These are phyloP conservation scores for Hydnum rufescens DNA, from an alignment of 768 basidiomycete genomes.

Conservation along the genomic window DNA sequence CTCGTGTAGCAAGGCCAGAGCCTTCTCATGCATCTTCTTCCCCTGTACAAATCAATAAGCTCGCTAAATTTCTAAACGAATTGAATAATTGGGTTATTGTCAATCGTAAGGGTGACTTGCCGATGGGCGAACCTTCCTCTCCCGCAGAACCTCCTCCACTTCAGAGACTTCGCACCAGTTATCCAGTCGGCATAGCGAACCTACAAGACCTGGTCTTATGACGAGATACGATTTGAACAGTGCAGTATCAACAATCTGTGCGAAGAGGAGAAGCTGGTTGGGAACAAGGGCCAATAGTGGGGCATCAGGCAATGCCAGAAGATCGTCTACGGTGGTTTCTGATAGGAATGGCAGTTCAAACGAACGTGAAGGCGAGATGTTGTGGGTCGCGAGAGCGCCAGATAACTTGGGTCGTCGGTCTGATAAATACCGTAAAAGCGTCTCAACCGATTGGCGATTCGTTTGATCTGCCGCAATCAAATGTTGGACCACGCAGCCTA, in stretches of 20 bases:
- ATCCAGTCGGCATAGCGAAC: constrained; percentile 68
- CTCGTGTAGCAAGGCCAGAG: constrained; percentile 68
- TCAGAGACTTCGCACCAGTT: constrained; percentile 97
- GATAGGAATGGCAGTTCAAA: constrained; percentile 51
- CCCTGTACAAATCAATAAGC: constrained; percentile 82
- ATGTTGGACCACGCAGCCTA: too few relatives aligned
- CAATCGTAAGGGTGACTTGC: not conserved
- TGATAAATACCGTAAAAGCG: constrained; percentile 68
- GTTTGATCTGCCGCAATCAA: constrained; percentile 16
- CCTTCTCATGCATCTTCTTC: constrained; percentile 88
- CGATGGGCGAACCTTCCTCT: constrained; percentile 42
- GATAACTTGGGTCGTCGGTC: constrained; percentile 76
- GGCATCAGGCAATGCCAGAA: constrained; percentile 59
- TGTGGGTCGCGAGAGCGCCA: constrained; percentile 50
- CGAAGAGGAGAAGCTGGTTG: constrained; percentile 69
- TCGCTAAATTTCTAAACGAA: constrained; percentile 65
- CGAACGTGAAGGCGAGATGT: constrained; percentile 48
- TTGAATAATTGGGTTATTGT: too few relatives aligned
- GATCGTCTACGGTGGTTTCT: constrained; percentile 47
- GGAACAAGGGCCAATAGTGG: constrained; percentile 54
- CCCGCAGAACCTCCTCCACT: constrained; percentile 70
- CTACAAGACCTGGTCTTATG: constrained; percentile 60
- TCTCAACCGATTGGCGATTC: constrained; percentile 36
- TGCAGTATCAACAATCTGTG: constrained; percentile 89
- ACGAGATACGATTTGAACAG: constrained; percentile 84